Evolutionary conservation across 2,329 filamentous ascomycete genomes (phyloP).

Genomic region (Dothideomycetes sp.): DNA sequence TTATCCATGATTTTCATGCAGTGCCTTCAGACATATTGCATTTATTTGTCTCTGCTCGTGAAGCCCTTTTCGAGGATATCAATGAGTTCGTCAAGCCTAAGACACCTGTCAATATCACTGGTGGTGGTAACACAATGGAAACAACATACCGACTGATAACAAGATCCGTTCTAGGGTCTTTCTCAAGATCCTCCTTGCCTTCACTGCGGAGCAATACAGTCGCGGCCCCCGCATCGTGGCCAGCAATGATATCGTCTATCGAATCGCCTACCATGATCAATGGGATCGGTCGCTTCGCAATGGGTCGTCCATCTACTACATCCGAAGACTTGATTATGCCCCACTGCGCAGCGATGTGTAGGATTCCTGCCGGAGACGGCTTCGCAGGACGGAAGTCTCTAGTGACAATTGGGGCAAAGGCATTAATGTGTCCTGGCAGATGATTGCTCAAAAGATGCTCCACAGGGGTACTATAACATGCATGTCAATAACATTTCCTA

Average conservation of each 20-base stretch:
- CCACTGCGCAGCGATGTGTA: slow-evolving; percentile 77
- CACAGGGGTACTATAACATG: slow-evolving; percentile 50
- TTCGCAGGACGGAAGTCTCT: slow-evolving; percentile 77
- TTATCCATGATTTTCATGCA: no score
- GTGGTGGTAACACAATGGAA: background rate
- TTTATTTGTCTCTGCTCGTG: slow-evolving; percentile 5
- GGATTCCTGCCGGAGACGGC: slow-evolving; percentile 75
- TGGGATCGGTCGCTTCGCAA: slow-evolving; percentile 17
- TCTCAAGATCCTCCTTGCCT: slow-evolving; percentile 28
- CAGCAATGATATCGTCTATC: slow-evolving; percentile 88
- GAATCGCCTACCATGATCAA: slow-evolving; percentile 53
- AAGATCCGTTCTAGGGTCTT: slow-evolving; percentile 26
- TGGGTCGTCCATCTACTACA: slow-evolving; percentile 17
- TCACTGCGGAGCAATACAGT: slow-evolving; percentile 63
- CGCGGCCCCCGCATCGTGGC: slow-evolving; percentile 70
- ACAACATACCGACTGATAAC: slow-evolving; percentile 19
- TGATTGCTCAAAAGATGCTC: slow-evolving; percentile 66
- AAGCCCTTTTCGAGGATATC: slow-evolving; percentile 21
- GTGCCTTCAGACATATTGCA: no score
- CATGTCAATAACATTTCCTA: background rate
- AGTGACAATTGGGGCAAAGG: slow-evolving; percentile 72
- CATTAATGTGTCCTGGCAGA: slow-evolving; percentile 47
- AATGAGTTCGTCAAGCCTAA: slow-evolving; percentile 26
- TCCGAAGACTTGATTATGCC: slow-evolving; percentile 40
- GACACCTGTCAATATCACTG: background rate